A percentile compares a stretch with the other conserved stretches of the same genome.
These are phyloP conservation scores for Psidium friedrichsthalianum DNA, from an alignment of 345 rosid genomes.

Conservation along the genomic window DNA sequence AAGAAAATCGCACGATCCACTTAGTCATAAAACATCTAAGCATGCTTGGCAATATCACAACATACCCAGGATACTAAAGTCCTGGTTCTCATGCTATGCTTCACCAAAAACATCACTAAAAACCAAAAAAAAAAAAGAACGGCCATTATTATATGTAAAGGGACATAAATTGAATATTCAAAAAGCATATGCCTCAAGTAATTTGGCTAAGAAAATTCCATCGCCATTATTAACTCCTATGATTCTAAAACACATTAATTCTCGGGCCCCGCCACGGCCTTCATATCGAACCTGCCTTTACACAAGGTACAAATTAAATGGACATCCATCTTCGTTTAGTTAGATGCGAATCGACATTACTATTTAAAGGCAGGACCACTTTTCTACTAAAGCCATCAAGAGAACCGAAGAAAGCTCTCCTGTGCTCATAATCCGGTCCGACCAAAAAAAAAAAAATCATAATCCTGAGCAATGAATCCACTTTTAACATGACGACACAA, in stretches of 20 bases:
- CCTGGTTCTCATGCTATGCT: not conserved
- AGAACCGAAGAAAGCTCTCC: not conserved
- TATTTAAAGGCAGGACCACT: not conserved
- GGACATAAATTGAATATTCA: no score
- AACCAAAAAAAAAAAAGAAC: not conserved
- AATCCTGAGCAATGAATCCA: not conserved
- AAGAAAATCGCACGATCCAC: not conserved
- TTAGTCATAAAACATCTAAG: not conserved
- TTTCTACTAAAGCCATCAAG: not conserved
- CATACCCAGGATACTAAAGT: not conserved
- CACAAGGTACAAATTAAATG: not conserved
- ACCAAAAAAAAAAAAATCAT: no score
- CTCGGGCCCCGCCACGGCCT: no score
- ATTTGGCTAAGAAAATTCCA: no score
- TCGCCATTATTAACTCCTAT: no score
- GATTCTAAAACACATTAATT: no score
- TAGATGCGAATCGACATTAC: not conserved
- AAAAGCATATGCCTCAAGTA: no score
- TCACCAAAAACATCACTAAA: not conserved
- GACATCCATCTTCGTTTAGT: not conserved
- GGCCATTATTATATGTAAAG: no score
- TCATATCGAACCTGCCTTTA: not conserved
- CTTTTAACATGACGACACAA: not conserved
- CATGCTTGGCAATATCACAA: not conserved
- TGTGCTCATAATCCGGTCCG: not conserved